Base-by-base conservation (phyloP, 108 stramenopile genomes). In the Nannochloropsis gaditana region DNA sequence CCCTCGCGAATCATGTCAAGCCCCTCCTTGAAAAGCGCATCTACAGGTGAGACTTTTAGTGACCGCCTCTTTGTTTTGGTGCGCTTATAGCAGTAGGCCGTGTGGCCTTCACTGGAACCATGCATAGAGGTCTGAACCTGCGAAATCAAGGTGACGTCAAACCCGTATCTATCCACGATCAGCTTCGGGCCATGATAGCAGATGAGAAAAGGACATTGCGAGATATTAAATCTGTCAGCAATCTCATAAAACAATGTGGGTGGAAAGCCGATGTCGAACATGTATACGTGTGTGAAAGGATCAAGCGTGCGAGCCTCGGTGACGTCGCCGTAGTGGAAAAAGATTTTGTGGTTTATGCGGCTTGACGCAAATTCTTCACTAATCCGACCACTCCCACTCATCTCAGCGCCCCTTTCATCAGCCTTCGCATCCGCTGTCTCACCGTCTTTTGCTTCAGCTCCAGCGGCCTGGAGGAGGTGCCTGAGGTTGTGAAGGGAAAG, bases 231-330 rank as follows among this genome's bases (percentile, higher is more conserved):
- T 17, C 84, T 85, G 84, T 42, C 15, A 21, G 90, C 90, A n/a
- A 90, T 91, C 42, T 85, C 44, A 79, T 44, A 80, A 15, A 90
- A 81, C 1, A 90, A 81, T 1, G 87, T 19, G 5, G 90, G 90
- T 1, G 89, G 90, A 44, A 88, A 85, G 21, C 95, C 98, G 86
- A 96, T 93, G 84, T 96, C 95, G 89, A 96, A 97, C 95, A 96
- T 96, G 93, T 99, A 99, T 9, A 97, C 96, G 90, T 99, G 98
- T 0, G 97, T 96, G 86, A 97, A 97, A 1, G 96, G 97, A 91
- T 97, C 96, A 86, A 97, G 95, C 43, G 89, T 93, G 19, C 90
- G 90, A 9, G 94, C 96, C 79, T 91, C 89, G 47, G 89, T 90
- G 44, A 98, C 96, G 90, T 98, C 94, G 41, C 93, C 94, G 83